phyloP scores from a whole-genome alignment of 768 basidiomycete species.

The Xerocomellus chrysenteron region DNA sequence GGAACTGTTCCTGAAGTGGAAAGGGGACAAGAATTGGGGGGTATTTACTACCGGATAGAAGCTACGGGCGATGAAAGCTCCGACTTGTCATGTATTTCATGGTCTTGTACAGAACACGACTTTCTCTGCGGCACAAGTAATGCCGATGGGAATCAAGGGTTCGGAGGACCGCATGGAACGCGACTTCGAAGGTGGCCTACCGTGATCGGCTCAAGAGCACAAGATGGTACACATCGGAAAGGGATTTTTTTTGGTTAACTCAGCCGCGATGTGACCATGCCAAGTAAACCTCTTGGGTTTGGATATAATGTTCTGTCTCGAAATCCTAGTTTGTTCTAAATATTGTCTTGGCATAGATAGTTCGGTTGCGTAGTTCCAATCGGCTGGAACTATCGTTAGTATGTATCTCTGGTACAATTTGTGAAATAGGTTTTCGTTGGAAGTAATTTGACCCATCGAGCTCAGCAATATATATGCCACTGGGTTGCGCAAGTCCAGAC shows the following conservation, averaged over 20 bases:
- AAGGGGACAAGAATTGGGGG: not conserved
- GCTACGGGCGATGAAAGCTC: not conserved
- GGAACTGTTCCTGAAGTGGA: not conserved
- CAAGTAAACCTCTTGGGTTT: not conserved
- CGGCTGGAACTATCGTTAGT: not conserved
- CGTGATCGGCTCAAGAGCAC: not conserved
- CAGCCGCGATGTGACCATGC: not conserved
- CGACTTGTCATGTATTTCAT: not conserved
- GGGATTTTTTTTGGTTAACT: not conserved
- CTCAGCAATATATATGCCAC: not conserved
- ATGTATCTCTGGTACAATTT: too few species aligned
- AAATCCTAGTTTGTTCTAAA: not conserved
- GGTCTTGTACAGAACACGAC: not conserved
- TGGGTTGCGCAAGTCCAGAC: not conserved
- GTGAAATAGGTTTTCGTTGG: not conserved
- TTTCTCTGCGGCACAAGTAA: not conserved
- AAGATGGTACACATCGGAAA: not conserved
- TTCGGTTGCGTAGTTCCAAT: not conserved
- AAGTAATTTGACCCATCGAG: not conserved
- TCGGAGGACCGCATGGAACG: slow-evolving; percentile 3
- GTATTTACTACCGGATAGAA: not conserved
- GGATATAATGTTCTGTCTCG: not conserved
- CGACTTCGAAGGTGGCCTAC: not conserved
- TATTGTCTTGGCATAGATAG: not conserved
- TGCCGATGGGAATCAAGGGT: slow-evolving; percentile 6